A percentile compares a stretch with the other conserved stretches of the same genome.
phyloP scores from a whole-genome alignment of 1,284 basidiomycete genomes.

The Golubevia sp. region DNA sequence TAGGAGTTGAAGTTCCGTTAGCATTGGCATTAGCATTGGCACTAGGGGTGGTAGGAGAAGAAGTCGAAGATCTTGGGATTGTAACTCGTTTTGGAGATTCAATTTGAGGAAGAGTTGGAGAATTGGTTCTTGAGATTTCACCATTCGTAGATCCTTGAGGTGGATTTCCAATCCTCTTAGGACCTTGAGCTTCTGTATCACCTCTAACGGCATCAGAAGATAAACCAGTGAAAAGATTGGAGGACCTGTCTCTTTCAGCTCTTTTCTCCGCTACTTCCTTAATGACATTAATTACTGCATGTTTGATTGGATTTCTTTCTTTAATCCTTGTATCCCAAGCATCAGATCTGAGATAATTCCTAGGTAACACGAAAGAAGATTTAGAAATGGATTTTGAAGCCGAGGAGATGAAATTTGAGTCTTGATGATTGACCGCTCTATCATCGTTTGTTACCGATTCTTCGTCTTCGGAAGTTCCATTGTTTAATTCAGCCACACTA shows the following conservation, averaged over 20 bases:
- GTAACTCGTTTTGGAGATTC: background rate
- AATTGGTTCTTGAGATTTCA: background rate
- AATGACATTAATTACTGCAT: constrained; percentile 39
- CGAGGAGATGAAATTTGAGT: background rate
- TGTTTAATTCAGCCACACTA: background rate
- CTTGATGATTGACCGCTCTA: too few relatives aligned
- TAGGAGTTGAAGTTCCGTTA: constrained; percentile 20
- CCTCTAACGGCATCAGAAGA: background rate
- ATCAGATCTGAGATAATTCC: constrained; percentile 21
- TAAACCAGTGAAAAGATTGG: background rate
- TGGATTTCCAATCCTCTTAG: too few relatives aligned
- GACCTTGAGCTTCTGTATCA: background rate
- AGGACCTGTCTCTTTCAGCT: constrained; percentile 2
- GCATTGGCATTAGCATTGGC: background rate
- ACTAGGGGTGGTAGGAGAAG: background rate
- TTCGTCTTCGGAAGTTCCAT: background rate
- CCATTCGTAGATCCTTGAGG: too few relatives aligned
- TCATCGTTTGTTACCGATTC: too few relatives aligned
- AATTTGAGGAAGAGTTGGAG: background rate
- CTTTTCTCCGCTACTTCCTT: constrained; percentile 18
- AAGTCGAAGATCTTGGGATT: background rate
- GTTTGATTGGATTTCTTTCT: constrained; percentile 45
- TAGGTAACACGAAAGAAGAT: background rate
- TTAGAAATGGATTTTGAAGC: background rate
- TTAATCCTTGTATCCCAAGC: constrained; percentile 34